Evolutionary conservation across 768 basidiomycete genomes (phyloP), one percentile per base, ranked within the genome.

Genomic region (Lactarius vividus): DNA sequence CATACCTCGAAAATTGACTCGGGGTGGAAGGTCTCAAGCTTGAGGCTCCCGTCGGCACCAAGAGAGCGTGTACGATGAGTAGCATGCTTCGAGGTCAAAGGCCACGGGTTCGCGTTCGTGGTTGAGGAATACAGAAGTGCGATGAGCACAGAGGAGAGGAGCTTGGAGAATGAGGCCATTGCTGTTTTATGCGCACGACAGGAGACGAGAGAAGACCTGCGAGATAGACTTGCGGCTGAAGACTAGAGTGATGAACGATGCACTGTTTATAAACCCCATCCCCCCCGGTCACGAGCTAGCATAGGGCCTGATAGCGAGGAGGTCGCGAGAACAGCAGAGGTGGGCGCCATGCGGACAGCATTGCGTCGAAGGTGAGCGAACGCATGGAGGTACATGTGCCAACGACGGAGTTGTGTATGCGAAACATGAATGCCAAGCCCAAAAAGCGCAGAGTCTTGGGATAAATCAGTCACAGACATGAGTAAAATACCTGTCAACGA

Each of bases 1-100:
- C 70, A 37, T 33, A 73, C 73, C 71, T 74, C 72, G 60, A 69
- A 71, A 4, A 65, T 64, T 13, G 74, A 71, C 67, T 73, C 71
- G 18, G 72, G 72, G 65, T 74, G 72, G 70, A 71, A 75, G 31
- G 66, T 68, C 67, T 71, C 69, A 11, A 74, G 54, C 63, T 62
- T 61, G 28, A 74, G 56, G 28, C 11, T 28, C 18, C 52, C 35
- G 61, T 66, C 65, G 2, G 68, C 49, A 57, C 63, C 67, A 35
- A 74, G 40, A 20, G 66, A 35, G 58, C 73, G 72, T 18, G 63
- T 57, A 26, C 70, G 70, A 63, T 71, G 68, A 29, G 70, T 74
- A n/a, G 68, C 68, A 63, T 72, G 70, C 71, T 71, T 73, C 61
- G 62, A 10, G 40, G 58, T 58, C 40, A 59, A 23, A 20, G 63